A percentile compares a stretch with the other conserved stretches of the same genome.
These are phyloP conservation scores for Hypholoma fasciculare DNA, from an alignment of 768 basidiomycete species.

Conservation along the genomic window DNA sequence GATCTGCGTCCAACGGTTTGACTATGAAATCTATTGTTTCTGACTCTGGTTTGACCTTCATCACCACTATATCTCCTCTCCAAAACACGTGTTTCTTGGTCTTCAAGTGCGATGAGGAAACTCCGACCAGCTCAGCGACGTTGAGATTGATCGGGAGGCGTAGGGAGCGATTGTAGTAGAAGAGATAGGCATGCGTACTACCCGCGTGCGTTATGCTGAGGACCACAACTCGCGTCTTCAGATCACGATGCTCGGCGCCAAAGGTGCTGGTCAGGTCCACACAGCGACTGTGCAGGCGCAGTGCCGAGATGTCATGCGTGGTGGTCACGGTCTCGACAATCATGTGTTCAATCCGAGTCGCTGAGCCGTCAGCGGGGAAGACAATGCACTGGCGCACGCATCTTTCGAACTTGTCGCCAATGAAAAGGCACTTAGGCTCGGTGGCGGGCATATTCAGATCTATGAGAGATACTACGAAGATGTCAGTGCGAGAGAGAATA, in stretches of 20 bases:
- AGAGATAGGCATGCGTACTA: slow-evolving; percentile 5
- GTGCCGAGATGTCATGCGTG: neutral
- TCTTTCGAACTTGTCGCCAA: slow-evolving; percentile 10
- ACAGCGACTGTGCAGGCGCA: slow-evolving; percentile 8
- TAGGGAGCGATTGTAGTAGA: slow-evolving; percentile 11
- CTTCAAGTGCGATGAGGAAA: slow-evolving; percentile 8
- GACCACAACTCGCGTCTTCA: slow-evolving; percentile 4
- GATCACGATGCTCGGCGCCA: slow-evolving; percentile 7
- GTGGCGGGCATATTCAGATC: slow-evolving; percentile 7
- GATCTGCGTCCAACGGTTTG: slow-evolving; percentile 9
- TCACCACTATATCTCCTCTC: slow-evolving; percentile 18
- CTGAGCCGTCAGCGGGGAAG: slow-evolving; percentile 3
- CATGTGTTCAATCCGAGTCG: slow-evolving; percentile 6
- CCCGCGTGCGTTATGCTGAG: neutral
- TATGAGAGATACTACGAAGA: too few relatives aligned
- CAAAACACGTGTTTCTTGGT: slow-evolving; percentile 14
- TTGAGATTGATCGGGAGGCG: slow-evolving; percentile 17
- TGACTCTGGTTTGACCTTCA: slow-evolving; percentile 11
- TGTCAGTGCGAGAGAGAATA: too few relatives aligned
- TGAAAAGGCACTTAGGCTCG: slow-evolving; percentile 5
- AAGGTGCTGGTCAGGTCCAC: slow-evolving; percentile 13
- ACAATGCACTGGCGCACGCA: slow-evolving; percentile 17
- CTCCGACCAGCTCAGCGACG: slow-evolving; percentile 7
- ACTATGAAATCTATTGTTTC: slow-evolving; percentile 2
- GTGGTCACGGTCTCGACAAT: slow-evolving; percentile 5